These are phyloP conservation scores for Backusella luteola DNA, from an alignment of 192 early-diverging fungal genomes.

Conservation along the genomic window DNA sequence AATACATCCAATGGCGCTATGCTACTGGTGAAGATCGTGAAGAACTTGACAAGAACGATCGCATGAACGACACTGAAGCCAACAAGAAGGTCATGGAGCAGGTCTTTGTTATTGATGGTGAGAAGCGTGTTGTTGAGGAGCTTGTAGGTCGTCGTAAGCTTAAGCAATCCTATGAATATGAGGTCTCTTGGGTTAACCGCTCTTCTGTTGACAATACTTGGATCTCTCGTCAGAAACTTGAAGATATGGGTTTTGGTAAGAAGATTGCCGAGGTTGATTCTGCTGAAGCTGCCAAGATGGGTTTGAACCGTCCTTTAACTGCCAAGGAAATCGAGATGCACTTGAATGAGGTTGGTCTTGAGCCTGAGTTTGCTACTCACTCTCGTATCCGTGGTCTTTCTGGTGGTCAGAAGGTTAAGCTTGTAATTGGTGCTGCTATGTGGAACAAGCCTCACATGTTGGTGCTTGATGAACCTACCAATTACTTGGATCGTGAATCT, in stretches of 20 bases:
- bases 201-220: constrained; percentile 67
- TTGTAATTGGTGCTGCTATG: constrained; percentile 81
- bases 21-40: constrained; percentile 75
- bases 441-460: constrained; percentile 90
- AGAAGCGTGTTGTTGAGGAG: constrained; percentile 63
- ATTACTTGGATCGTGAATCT: constrained; percentile 65
- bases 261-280: constrained; percentile 75
- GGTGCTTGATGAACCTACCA: constrained; percentile 89
- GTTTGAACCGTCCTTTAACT: constrained; percentile 72
- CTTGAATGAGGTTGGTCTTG: constrained; percentile 74
- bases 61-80: constrained; percentile 64
- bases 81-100: constrained; percentile 59
- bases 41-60: constrained; percentile 70
- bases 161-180: constrained; percentile 83
- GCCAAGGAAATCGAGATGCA: constrained; percentile 69
- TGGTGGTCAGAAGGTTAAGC: constrained; percentile 87
- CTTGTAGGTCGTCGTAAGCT: constrained; percentile 76
- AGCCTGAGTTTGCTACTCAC: constrained; percentile 74
- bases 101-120: constrained; percentile 50
- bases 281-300: constrained; percentile 65
- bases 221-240: constrained; percentile 70
- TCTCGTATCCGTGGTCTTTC: constrained; percentile 67
- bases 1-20: constrained; percentile 86
- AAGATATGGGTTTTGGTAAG: constrained; percentile 76
- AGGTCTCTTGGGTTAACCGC: constrained; percentile 68